phyloP scores from a whole-genome alignment of 176 grass and related monocot genomes.

The Carex littledalei region DNA sequence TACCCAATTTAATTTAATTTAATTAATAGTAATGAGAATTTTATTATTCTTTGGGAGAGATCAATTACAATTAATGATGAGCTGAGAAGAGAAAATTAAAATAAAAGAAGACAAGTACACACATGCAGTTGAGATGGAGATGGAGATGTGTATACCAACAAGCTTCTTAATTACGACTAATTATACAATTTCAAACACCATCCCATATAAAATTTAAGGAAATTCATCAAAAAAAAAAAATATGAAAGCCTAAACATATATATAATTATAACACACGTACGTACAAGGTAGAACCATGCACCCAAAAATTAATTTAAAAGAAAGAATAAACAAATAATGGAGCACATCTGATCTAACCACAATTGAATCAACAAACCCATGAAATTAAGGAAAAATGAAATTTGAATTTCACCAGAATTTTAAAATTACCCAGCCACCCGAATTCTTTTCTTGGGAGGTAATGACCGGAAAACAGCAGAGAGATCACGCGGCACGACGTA shows the following conservation, averaged over 20 bases:
- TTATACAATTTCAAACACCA: conserved; percentile 2
- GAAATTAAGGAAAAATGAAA: not conserved
- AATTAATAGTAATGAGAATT: too few species aligned
- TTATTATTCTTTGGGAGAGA: too few species aligned
- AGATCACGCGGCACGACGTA: conserved; percentile 47
- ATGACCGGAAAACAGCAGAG: conserved; percentile 41
- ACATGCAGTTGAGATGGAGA: too few species aligned
- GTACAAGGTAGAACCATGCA: not conserved
- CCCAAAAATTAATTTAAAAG: not conserved
- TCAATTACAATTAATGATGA: too few species aligned
- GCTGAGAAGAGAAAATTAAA: too few species aligned
- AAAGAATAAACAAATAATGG: conserved; percentile 1
- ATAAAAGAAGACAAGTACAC: not conserved
- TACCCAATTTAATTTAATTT: too few species aligned
- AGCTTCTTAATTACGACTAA: not conserved
- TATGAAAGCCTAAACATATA: not conserved
- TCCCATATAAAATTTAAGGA: not conserved
- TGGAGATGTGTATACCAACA: not conserved
- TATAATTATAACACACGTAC: not conserved
- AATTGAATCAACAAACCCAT: not conserved
- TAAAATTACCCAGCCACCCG: conserved; percentile 24
- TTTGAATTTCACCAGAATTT: not conserved
- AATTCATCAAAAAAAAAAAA: not conserved
- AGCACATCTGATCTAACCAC: not conserved
- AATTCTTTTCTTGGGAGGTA: conserved; percentile 73